Percentiles rank a stretch among this genome's conserved stretches.
These are phyloP conservation scores for Zygotorulaspora florentina DNA, from an alignment of 805 yeast genomes.

Conservation along the genomic window DNA sequence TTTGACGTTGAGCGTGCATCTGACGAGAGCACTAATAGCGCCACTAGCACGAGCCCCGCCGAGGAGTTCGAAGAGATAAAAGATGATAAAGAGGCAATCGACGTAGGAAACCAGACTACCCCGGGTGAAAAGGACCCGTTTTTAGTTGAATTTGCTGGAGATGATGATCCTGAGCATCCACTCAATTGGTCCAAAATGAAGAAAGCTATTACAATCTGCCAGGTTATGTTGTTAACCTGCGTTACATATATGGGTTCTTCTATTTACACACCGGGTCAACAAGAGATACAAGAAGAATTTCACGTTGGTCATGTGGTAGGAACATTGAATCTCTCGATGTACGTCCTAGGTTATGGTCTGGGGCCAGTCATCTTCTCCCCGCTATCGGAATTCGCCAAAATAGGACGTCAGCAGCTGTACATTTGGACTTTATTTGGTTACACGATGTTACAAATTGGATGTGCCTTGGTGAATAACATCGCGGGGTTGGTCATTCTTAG, in stretches of 20 bases:
- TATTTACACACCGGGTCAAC: slow-evolving; percentile 49
- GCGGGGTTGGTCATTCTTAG: slow-evolving; percentile 49
- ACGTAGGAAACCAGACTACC: neutral
- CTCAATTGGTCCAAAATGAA: slow-evolving; percentile 48
- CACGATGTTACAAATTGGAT: slow-evolving; percentile 51
- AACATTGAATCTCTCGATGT: slow-evolving; percentile 49
- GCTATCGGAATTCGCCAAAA: slow-evolving; percentile 48
- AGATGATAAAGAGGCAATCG: neutral
- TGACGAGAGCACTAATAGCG: neutral
- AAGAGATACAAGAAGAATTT: slow-evolving; percentile 43
- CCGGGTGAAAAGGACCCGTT: slow-evolving; percentile 30
- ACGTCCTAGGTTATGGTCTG: slow-evolving; percentile 56
- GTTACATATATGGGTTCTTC: slow-evolving; percentile 57
- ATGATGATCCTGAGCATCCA: slow-evolving; percentile 54
- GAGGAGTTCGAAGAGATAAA: neutral
- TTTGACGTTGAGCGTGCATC: neutral
- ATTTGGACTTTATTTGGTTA: slow-evolving; percentile 45
- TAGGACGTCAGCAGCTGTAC: slow-evolving; percentile 53
- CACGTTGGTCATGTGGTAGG: slow-evolving; percentile 43
- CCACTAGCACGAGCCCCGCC: neutral
- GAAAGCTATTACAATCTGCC: slow-evolving; percentile 38
- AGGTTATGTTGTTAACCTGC: slow-evolving; percentile 45
- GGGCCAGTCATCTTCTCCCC: slow-evolving; percentile 61
- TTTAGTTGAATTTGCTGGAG: slow-evolving; percentile 25
- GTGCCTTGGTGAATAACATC: slow-evolving; percentile 48